Evolutionary conservation across 257 asterid species (phyloP).

Genomic region (Capsicum rhomboideum): DNA sequence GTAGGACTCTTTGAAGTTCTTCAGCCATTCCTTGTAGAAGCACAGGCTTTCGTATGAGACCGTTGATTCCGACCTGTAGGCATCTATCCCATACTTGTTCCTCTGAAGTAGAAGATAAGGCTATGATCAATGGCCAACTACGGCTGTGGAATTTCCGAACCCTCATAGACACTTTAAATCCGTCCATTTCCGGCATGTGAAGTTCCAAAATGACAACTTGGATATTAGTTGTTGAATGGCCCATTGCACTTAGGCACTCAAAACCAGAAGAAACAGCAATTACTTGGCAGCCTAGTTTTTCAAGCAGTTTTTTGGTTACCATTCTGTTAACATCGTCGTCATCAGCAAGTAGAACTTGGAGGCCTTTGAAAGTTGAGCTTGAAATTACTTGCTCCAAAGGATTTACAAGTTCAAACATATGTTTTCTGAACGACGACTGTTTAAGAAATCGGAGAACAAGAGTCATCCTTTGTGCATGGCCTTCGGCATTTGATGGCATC

Average conservation of each 20-base stretch:
- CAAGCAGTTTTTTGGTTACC: conserved; percentile 35
- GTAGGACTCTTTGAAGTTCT: conserved; percentile 29
- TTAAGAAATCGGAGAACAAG: conserved; percentile 26
- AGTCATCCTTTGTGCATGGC: conserved; percentile 26
- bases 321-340: conserved; percentile 29
- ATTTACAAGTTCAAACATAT: conserved; percentile 19
- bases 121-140: conserved; percentile 34
- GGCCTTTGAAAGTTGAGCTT: conserved; percentile 20
- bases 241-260: conserved; percentile 28
- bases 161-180: conserved; percentile 31
- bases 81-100: conserved; percentile 22
- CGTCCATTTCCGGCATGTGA: conserved; percentile 45
- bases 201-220: conserved; percentile 35
- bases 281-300: conserved; percentile 37
- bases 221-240: conserved; percentile 18
- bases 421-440: conserved; percentile 27
- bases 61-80: conserved; percentile 31
- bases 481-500: conserved; percentile 26
- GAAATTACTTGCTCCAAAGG: conserved; percentile 4
- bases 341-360: conserved; percentile 28
- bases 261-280: conserved; percentile 30
- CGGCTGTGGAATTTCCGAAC: conserved; percentile 31
- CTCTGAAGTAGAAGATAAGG: conserved; percentile 28
- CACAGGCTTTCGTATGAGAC: conserved; percentile 33
- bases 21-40: conserved; percentile 31